phyloP scores from a whole-genome alignment of 352 stramenopile genomes.

The Phytophthora pinifolia region DNA sequence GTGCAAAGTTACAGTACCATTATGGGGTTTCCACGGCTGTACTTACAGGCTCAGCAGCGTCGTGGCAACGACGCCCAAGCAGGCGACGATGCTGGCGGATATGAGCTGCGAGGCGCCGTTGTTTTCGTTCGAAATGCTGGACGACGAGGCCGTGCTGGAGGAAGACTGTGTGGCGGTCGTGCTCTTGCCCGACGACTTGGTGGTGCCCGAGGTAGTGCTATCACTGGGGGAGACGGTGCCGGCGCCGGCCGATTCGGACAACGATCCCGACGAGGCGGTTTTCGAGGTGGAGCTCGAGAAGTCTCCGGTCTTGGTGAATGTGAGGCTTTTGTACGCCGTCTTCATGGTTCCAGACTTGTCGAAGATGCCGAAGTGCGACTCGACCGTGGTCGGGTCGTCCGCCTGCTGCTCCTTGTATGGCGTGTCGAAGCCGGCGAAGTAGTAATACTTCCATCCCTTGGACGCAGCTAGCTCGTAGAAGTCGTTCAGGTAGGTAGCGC shows the following conservation, averaged over 20 bases:
- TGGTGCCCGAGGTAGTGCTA: constrained; percentile 16
- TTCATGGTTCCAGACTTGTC: constrained; percentile 67
- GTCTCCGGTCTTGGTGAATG: constrained; percentile 42
- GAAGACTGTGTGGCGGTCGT: constrained; percentile 26
- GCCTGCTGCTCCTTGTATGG: constrained; percentile 68
- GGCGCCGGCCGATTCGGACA: constrained; percentile 20
- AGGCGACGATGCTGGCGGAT: constrained; percentile 33
- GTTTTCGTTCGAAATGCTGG: constrained; percentile 24
- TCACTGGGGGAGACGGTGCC: constrained; percentile 25
- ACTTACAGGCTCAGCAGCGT: constrained; percentile 44
- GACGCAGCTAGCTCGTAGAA: constrained; percentile 66
- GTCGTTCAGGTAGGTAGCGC: constrained; percentile 72
- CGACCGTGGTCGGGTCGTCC: constrained; percentile 53
- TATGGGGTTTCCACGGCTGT: too few relatives aligned
- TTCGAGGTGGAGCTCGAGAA: constrained; percentile 23
- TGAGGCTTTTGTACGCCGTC: constrained; percentile 53
- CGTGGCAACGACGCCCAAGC: constrained; percentile 35
- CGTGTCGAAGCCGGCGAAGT: constrained; percentile 85
- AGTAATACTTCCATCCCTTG: constrained; percentile 86
- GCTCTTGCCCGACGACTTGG: background rate
- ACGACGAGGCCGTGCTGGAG: constrained; percentile 18
- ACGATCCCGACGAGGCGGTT: constrained; percentile 22
- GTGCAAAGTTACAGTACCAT: too few relatives aligned
- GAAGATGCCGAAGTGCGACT: constrained; percentile 82
- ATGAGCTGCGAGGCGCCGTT: constrained; percentile 34